Base-by-base conservation (phyloP, 2,329 filamentous ascomycete genomes). In the Purpureocillium takamizusanense region DNA sequence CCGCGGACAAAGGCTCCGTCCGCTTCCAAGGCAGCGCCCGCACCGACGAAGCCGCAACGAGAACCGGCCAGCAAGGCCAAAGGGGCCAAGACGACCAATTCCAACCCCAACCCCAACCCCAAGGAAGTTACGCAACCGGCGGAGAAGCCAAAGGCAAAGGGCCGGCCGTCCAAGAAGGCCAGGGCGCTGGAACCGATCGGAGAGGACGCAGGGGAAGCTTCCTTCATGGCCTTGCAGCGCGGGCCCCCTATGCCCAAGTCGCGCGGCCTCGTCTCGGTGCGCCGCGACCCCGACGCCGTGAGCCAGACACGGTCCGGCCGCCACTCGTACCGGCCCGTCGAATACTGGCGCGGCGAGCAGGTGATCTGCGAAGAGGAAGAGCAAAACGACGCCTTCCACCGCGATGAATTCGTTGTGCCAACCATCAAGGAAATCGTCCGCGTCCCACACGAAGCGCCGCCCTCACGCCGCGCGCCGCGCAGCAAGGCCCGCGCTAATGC, bases 301-400 rank as follows among this genome's bases (percentile, higher is more conserved):
- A 68, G 69, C 23, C 74, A 70, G 33, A 85, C 81, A 36, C 80
- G 87, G 38, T 90, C 83, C 11, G 89, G 87, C 2, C 78, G 92
- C 40, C 76, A 78, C 37, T 86, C 85, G 9, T 81, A 86, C 44
- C 77, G 78, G 43, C 92, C 89, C 1, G 63, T 95, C 27, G 78
- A 86, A 18, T 94, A 75, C 56, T 97, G 90, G 90, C 80, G 80
- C 51, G 88, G 88, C 47, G 90, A 97, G 56, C 76, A 76, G 38
- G 76, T 83, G 34, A 75, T 87, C 16, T 86, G 80, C 52, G 78
- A 81, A 37, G 68, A 74, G 14, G 74, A 78, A 17, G 76, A 79
- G 35, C 56, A 61, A 32, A 64, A 65, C 21, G 73, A 73, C 39
- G 60, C 65, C 41, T 59, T 67, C 36, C 52, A 59, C 17, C 52